Evolutionary conservation across 2,329 filamentous ascomycete species (phyloP), one percentile per base, ranked within the genome.

Genomic region (Colletotrichum ledebouriae): DNA sequence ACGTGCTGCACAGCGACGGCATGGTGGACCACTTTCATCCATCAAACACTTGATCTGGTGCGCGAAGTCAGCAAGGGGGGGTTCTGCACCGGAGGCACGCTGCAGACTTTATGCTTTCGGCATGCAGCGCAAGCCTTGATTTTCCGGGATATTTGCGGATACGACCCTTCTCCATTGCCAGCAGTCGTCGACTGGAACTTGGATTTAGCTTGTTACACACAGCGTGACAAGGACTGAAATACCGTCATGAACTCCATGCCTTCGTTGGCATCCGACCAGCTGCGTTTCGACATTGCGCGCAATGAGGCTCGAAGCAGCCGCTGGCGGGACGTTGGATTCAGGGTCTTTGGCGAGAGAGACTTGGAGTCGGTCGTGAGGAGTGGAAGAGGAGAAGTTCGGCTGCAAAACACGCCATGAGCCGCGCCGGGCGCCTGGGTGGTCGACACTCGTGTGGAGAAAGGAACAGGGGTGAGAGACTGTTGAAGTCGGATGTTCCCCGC

Each of bases 61-160:
- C 25, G 34, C 47, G 15, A 17, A 25, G 4, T 62, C 12, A 50
- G 29, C 15, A 11, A 3, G 17, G 20, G 17, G 53, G 22, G 22
- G 22, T 46, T 6, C 56, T 12, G 34, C 17, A 17, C 20, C 22
- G 12, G 44, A 22, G 17, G 17, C 13, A n/a, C 12, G 22, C 53
- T 41, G 49, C 68, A 65, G 42, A 80, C 79, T 75, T 82, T 82
- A 65, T 80, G 79, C 63, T 80, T 81, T 3, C 80, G 73, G 69
- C 80, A 82, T 20, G 79, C 77, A 17, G 80, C 77, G 20, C 80
- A 82, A 0, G 80, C 80, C 71, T 81, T 81, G 44, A 81, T 79
- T 65, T 79, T 80, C 37, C 79, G 73, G 6, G 79, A 80, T 62
- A 81, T 81, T 53, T 78, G 76, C 46, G 76, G 76, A 6, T 77